Conservation (phyloP, 1,284 basidiomycete species). For the Neonothopanus nambi region DNA sequence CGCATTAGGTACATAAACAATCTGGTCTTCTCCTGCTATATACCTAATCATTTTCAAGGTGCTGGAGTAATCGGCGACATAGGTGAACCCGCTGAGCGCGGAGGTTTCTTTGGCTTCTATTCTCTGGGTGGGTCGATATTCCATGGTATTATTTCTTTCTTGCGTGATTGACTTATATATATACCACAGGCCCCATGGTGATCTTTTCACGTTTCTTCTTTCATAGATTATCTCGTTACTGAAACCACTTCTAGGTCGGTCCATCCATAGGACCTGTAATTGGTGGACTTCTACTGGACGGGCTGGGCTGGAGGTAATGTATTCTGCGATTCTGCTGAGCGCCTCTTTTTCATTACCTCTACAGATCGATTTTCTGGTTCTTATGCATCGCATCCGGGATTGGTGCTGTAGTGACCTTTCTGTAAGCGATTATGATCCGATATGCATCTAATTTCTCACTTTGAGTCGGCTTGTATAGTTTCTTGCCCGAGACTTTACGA, state of each 20-base stretch:
- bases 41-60: not conserved
- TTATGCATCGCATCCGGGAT: conserved; percentile 59
- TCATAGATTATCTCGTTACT: not conserved
- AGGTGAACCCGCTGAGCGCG: conserved; percentile 4
- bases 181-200: no score
- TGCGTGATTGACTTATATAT: no score
- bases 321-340: not conserved
- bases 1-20: conserved; percentile 2
- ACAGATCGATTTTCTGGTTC: conserved; percentile 80
- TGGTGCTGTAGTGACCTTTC: conserved; percentile 53
- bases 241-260: conserved; percentile 29
- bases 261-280: conserved; percentile 56
- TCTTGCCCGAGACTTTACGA: conserved; percentile 65
- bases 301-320: conserved; percentile 66
- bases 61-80: conserved; percentile 12
- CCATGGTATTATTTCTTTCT: no score
- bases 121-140: not conserved
- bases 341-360: not conserved
- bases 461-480: conserved; percentile 30
- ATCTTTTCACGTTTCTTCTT: no score
- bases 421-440: conserved; percentile 40
- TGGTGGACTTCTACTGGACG: conserved; percentile 58
- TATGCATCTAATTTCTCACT: not conserved
- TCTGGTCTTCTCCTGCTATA: no score
- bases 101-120: conserved; percentile 9